phyloP scores from a whole-genome alignment of 352 stramenopile species.

The Salisapilia sapeloensis region DNA sequence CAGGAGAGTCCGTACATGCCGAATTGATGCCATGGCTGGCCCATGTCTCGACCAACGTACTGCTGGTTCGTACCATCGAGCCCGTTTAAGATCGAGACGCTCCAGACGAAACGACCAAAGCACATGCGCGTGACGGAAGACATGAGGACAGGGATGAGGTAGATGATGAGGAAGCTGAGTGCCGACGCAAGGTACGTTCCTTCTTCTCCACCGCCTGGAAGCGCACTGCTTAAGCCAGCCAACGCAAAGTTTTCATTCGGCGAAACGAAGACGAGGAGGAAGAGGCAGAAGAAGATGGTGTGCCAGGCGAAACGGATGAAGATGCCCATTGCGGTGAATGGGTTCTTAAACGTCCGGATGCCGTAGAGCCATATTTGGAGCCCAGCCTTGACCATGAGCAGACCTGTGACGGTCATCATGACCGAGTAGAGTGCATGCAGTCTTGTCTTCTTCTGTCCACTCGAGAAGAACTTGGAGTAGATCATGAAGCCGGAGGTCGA shows the following conservation, averaged over 20 bases:
- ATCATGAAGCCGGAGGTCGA: slow-evolving; percentile 24
- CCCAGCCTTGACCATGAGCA: slow-evolving; percentile 44
- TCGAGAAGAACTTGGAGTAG: slow-evolving; percentile 44
- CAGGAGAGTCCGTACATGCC: slow-evolving; percentile 46
- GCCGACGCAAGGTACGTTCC: slow-evolving; percentile 47
- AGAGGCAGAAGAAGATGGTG: slow-evolving; percentile 49
- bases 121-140: slow-evolving; percentile 31
- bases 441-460: slow-evolving; percentile 28
- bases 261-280: slow-evolving; percentile 38
- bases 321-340: slow-evolving; percentile 35
- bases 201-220: slow-evolving; percentile 22
- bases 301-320: slow-evolving; percentile 63
- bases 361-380: slow-evolving; percentile 67
- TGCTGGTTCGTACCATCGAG: slow-evolving; percentile 53
- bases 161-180: slow-evolving; percentile 33
- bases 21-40: slow-evolving; percentile 41
- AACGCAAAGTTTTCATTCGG: slow-evolving; percentile 29
- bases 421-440: slow-evolving; percentile 57
- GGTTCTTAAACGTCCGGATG: slow-evolving; percentile 40
- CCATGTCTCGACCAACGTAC: slow-evolving; percentile 63
- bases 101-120: slow-evolving; percentile 28
- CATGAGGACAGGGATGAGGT: slow-evolving; percentile 34
- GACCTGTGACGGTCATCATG: slow-evolving; percentile 31
- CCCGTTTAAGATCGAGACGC: slow-evolving; percentile 34
- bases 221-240: slow-evolving; percentile 15